Evolutionary conservation across 75 land plant genomes (phyloP), one percentile per base, ranked within the genome.

Genomic region (Selaginella moellendorffii): DNA sequence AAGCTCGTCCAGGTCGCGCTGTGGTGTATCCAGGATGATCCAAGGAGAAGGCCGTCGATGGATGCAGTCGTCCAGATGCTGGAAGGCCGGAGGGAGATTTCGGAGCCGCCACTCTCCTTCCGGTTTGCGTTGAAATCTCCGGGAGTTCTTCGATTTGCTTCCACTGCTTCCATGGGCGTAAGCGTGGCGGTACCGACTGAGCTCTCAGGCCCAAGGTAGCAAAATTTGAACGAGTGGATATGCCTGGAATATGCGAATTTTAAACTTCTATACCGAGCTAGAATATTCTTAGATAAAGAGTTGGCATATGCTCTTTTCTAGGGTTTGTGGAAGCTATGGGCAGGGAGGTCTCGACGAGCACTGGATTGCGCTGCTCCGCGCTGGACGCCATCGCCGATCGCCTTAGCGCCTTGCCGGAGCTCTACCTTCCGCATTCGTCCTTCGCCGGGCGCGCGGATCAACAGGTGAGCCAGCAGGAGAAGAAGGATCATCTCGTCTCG

Each of bases 351-450:
- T 26, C 61, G 64, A 36, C 46, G 46, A 63, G 12, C 64, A 65
- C 62, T 54, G 29, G 42, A 53, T 22, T 79, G 58, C 60, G 59
- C 20, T 64, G 20, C 0, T 68, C 63, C 52, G 81, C 74, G 2
- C 69, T 72, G 70, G 83, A 80, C 21, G 63, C 56, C 29, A 79
- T 90, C 1, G 14, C 81, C 2, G 81, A 77, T 51, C 80, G 97
- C 24, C 76, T 90, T 10, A 76, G 83, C 2, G 52, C n/a, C 1
- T 31, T 79, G 19, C 78, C 83, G 10, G 76, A 80, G 54, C 79
- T 90, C 28, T 75, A 87, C 75, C 80, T 87, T 60, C 97, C 97
- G 24, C 72, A 80, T 60, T 68, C 83, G 22, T 54, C 80, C 12
- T 71, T 68, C 31, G 2, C 75, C 27, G 46, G 14, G 5, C 61